A percentile compares a stretch with the other conserved stretches of the same genome.
These are phyloP conservation scores for Areca catechu DNA, from an alignment of 176 grass and related monocot genomes.

Conservation along the genomic window DNA sequence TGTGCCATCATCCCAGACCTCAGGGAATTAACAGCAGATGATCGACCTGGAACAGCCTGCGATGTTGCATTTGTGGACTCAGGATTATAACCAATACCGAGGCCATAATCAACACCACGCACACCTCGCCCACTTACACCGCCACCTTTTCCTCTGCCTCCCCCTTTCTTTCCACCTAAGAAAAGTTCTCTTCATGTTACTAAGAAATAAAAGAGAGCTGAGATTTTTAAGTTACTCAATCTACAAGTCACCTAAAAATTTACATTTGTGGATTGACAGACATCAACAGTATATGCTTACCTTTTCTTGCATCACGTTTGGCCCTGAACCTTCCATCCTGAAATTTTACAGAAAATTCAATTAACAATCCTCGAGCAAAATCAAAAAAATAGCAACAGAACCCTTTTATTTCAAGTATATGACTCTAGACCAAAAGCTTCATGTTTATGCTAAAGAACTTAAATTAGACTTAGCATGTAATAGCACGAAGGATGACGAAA, in stretches of 20 bases:
- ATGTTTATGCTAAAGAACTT: no score
- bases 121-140: conserved; percentile 60
- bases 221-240: background rate
- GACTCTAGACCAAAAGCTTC: background rate
- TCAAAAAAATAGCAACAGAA: background rate
- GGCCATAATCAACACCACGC: conserved; percentile 94
- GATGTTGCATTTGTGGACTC: conserved; percentile 40
- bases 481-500: no score
- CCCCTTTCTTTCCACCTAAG: conserved; percentile 72
- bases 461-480: no score
- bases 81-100: conserved; percentile 77
- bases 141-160: conserved; percentile 59
- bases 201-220: background rate
- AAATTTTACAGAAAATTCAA: conserved; percentile 26
- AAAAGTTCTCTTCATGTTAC: conserved; percentile 19
- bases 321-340: conserved; percentile 90
- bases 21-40: conserved; percentile 41
- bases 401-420: conserved; percentile 1
- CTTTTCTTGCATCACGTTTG: conserved; percentile 87
- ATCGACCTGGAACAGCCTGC: conserved; percentile 40
- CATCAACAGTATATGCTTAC: conserved; percentile 13
- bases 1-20: conserved; percentile 81
- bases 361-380: background rate
- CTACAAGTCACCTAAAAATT: no score
- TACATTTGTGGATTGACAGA: background rate